Evolutionary conservation across 2,329 filamentous ascomycete genomes (phyloP).

Genomic region (Phyllosticta citribraziliensis): DNA sequence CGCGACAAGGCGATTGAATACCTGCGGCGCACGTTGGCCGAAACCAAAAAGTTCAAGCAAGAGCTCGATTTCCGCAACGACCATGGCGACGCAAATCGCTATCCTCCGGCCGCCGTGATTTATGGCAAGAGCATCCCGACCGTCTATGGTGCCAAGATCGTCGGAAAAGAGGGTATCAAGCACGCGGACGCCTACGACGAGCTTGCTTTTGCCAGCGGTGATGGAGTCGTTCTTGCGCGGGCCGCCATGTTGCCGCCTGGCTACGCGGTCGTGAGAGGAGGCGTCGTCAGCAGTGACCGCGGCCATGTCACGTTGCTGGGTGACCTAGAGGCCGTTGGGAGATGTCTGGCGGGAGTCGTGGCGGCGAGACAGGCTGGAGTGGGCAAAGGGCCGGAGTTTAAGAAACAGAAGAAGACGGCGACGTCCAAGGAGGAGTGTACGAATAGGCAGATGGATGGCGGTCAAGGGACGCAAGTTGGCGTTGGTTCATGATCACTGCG

Average conservation of each 20-base stretch:
- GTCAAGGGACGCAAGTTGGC: neutral
- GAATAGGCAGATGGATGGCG: neutral
- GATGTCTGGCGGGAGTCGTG: conserved; percentile 58
- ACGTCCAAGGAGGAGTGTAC: neutral
- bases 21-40: conserved; percentile 61
- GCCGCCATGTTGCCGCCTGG: conserved; percentile 78
- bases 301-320: conserved; percentile 84
- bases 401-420: conserved; percentile 1
- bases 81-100: conserved; percentile 57
- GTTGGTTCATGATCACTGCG: neutral
- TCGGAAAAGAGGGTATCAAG: conserved; percentile 62
- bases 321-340: conserved; percentile 71
- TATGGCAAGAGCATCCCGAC: conserved; percentile 84
- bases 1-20: conserved; percentile 52
- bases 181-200: conserved; percentile 75
- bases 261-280: conserved; percentile 63
- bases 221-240: conserved; percentile 78
- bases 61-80: conserved; percentile 55
- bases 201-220: conserved; percentile 74
- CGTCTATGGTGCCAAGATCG: conserved; percentile 69
- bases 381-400: conserved; percentile 43
- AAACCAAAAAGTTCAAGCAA: conserved; percentile 64
- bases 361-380: conserved; percentile 63
- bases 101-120: conserved; percentile 73
- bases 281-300: conserved; percentile 67